Conservation (phyloP, 2,329 filamentous ascomycete genomes). For the Aschersonia sp. region DNA sequence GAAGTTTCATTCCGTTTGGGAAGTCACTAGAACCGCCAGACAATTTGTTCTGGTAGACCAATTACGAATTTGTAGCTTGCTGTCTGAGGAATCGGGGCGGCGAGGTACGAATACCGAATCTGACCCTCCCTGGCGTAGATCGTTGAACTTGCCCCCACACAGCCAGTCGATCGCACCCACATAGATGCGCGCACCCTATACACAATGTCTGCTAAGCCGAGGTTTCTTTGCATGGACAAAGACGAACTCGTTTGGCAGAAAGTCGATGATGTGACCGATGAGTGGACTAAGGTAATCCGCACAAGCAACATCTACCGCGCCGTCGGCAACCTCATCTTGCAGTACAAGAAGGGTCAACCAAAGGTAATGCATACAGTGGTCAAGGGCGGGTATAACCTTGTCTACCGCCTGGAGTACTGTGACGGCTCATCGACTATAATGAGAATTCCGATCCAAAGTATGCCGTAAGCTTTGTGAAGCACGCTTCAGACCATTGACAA, state of each 20-base stretch:
- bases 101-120: too few species aligned
- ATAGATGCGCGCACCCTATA: not conserved
- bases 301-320: conserved; percentile 4
- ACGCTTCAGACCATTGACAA: conserved; percentile 12
- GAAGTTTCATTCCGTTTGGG: too few species aligned
- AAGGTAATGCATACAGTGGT: conserved; percentile 6
- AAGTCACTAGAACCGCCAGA: too few species aligned
- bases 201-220: not conserved
- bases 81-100: too few species aligned
- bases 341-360: conserved; percentile 8
- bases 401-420: conserved; percentile 2
- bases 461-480: not conserved
- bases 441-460: conserved; percentile 1
- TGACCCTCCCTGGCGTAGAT: too few species aligned
- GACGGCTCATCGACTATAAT: not conserved
- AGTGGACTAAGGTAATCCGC: conserved; percentile 7
- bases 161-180: too few species aligned
- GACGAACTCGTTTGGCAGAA: conserved; percentile 11
- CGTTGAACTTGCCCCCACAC: too few species aligned
- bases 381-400: conserved; percentile 1
- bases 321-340: conserved; percentile 7
- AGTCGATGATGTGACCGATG: conserved; percentile 7
- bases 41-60: too few species aligned
- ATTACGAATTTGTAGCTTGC: too few species aligned
- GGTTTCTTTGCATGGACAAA: conserved; percentile 7